phyloP scores from a whole-genome alignment of 768 basidiomycete genomes.

The Imleria badia region DNA sequence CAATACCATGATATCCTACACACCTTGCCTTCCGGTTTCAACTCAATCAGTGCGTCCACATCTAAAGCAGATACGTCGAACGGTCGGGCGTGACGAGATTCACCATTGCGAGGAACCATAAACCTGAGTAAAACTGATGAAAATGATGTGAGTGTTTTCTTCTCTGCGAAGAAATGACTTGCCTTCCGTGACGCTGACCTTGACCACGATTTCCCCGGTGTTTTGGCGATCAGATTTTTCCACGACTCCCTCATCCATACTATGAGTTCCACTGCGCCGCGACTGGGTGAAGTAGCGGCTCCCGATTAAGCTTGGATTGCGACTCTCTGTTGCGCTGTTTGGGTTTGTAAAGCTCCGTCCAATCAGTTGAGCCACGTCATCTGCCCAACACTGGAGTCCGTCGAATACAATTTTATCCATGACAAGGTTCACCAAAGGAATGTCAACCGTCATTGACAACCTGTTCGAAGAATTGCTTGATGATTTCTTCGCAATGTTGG shows the following conservation, averaged over 20 bases:
- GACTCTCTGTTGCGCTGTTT: conserved; percentile 37
- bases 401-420: conserved; percentile 70
- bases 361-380: conserved; percentile 76
- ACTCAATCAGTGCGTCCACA: conserved; percentile 59
- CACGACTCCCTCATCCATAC: conserved; percentile 40
- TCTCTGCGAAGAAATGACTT: background rate
- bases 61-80: conserved; percentile 64
- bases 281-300: conserved; percentile 69
- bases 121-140: conserved; percentile 42
- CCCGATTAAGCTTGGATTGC: conserved; percentile 69
- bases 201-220: conserved; percentile 47
- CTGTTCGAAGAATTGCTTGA: conserved; percentile 2
- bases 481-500: background rate
- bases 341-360: conserved; percentile 40
- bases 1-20: conserved; percentile 7
- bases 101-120: conserved; percentile 46
- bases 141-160: background rate
- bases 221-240: conserved; percentile 20
- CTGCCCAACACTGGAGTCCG: conserved; percentile 82
- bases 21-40: conserved; percentile 73
- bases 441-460: conserved; percentile 27
- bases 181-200: conserved; percentile 49
- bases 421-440: conserved; percentile 65
- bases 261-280: conserved; percentile 38
- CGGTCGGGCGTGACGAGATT: conserved; percentile 35